Base-by-base conservation (phyloP, 306 rosid species). In the Nissolia schottii region DNA sequence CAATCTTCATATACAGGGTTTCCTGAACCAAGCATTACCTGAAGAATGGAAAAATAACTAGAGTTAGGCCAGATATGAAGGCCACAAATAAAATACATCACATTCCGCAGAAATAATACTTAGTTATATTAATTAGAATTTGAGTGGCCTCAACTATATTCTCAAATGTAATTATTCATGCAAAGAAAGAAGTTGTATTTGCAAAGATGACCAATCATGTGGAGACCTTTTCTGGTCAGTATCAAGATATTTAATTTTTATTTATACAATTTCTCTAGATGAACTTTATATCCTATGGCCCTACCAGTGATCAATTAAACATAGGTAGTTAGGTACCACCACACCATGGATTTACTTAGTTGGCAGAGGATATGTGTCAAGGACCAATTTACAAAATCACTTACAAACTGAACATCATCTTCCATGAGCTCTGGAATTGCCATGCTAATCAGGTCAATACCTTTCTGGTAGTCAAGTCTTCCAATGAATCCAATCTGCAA, bases 1-100 rank as follows among this genome's bases (percentile, higher is more conserved):
- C 98, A 92, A 24, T 85, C 90, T 79, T 92, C 96, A 75, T 63
- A 87, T 20, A 2, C 3, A 16, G 81, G 79, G 43, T 86, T 72
- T 48, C 97, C 97, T 37, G 96, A 92, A 73, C 97, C 97, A 74
- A 92, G 85, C 97, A 92, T 92, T 60, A 92, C 87, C 97, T 92
- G 88, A 71, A 83, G 82, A 16, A 11, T 34, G 40, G 40, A 34
- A 34, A 34, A 1, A 34, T 34, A 34, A 34, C 40, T 34, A 19
- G 80, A 77, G 46, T 86, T 73, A 28, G 22, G 40, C 76, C 16
- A 24, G n/a, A 69, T 34, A 67, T 6, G 34, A 20, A 14, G 66
- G 40, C 60, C 62, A 31, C 32, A 19, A 27, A 59, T 24, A 76
- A 18, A 70, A 58, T 31, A 50, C 50, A 59, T 14, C 60, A 59